Conservation (phyloP, 768 basidiomycete species). For the Leucosporidium creatinivorum region DNA sequence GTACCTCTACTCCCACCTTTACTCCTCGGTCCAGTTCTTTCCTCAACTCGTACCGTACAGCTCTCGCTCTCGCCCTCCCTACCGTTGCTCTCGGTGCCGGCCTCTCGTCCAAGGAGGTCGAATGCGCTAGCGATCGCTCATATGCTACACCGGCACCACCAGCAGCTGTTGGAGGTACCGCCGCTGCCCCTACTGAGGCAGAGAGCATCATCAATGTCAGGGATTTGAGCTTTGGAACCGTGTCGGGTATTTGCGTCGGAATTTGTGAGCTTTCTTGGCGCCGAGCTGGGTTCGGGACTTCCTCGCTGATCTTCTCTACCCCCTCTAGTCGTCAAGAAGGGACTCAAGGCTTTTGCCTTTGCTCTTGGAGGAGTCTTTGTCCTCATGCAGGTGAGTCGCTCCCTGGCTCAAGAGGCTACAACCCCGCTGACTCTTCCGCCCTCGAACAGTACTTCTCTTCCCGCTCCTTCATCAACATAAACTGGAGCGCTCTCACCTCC, state of each 20-base stretch:
- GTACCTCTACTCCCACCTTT: slow-evolving; percentile 5
- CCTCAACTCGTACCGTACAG: slow-evolving; percentile 29
- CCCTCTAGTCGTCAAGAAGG: slow-evolving; percentile 35
- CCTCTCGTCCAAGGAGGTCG: not conserved
- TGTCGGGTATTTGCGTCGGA: slow-evolving; percentile 79
- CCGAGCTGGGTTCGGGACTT: not conserved
- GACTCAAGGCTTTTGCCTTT: slow-evolving; percentile 59
- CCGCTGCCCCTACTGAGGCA: slow-evolving; percentile 4
- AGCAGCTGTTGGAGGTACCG: not conserved
- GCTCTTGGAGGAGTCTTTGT: slow-evolving; percentile 85
- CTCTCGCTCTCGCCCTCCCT: slow-evolving; percentile 20
- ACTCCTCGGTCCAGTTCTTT: slow-evolving; percentile 10
- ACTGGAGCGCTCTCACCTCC: slow-evolving; percentile 62
- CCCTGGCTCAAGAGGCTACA: no score
- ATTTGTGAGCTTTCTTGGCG: slow-evolving; percentile 46
- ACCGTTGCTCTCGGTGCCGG: not conserved
- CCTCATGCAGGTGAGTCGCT: slow-evolving; percentile 66
- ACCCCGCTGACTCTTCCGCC: not conserved
- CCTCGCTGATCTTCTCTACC: not conserved
- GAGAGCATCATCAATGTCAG: slow-evolving; percentile 57
- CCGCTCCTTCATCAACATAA: slow-evolving; percentile 61
- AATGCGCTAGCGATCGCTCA: slow-evolving; percentile 17
- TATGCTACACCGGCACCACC: slow-evolving; percentile 1
- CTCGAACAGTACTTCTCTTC: slow-evolving; percentile 68
- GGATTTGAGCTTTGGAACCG: slow-evolving; percentile 81